These are phyloP conservation scores for Phytophthora uliginosa DNA, from an alignment of 352 stramenopile genomes.

Conservation along the genomic window DNA sequence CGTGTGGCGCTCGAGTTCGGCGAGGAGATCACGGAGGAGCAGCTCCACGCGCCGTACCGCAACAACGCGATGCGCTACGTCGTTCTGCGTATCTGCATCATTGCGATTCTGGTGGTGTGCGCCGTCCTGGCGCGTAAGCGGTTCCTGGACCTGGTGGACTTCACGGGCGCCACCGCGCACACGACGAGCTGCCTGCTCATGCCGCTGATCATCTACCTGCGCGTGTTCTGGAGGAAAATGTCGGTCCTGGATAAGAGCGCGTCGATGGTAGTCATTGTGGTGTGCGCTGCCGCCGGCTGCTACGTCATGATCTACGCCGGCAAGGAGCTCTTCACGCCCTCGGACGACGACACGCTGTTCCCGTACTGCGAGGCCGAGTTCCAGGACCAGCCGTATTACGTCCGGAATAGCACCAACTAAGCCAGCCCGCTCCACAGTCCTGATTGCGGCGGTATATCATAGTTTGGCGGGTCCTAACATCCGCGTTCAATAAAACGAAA, in stretches of 20 bases:
- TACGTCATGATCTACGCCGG: conserved; percentile 68
- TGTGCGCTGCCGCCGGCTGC: conserved; percentile 52
- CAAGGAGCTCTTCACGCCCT: conserved; percentile 64
- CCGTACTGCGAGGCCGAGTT: conserved; percentile 68
- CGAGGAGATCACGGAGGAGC: conserved; percentile 45
- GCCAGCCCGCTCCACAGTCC: neutral
- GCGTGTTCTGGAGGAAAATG: conserved; percentile 51
- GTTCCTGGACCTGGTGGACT: conserved; percentile 67
- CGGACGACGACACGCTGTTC: conserved; percentile 49
- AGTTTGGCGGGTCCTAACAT: neutral
- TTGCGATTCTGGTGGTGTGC: conserved; percentile 51
- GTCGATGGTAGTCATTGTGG: conserved; percentile 47
- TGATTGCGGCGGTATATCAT: conserved; percentile 8
- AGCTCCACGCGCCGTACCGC: conserved; percentile 48
- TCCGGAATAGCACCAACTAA: conserved; percentile 44
- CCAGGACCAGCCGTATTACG: conserved; percentile 59
- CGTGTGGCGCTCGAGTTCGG: conserved; percentile 43
- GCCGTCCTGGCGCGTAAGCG: conserved; percentile 53
- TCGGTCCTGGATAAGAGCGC: conserved; percentile 53
- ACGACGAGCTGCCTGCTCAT: conserved; percentile 67
- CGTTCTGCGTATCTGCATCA: conserved; percentile 50
- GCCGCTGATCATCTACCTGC: conserved; percentile 66
- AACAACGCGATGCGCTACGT: conserved; percentile 59
- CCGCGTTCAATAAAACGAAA: conserved; percentile 3
- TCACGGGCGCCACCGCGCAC: conserved; percentile 59